Conservation (phyloP, 179 eudicot genomes). For the Camellia oleifera region DNA sequence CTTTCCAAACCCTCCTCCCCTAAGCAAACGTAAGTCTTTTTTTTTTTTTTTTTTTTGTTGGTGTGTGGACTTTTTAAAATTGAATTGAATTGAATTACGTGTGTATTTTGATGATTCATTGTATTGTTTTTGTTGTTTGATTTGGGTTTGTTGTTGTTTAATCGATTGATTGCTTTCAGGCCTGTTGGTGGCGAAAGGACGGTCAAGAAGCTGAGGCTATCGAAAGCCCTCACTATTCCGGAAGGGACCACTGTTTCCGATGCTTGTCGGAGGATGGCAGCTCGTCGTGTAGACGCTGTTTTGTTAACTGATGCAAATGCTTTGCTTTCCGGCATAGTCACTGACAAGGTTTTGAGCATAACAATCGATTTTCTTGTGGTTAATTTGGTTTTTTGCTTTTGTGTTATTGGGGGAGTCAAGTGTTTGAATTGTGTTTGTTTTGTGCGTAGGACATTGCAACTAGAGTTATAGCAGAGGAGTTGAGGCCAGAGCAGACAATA, state of each 20-base stretch:
- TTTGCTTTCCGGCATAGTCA: constrained; percentile 89
- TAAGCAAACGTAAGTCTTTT: constrained; percentile 22
- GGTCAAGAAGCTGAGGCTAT: constrained; percentile 90
- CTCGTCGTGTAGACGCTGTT: constrained; percentile 90
- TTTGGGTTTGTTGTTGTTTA: constrained; percentile 12
- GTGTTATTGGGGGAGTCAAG: not conserved
- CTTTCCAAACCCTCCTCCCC: constrained; percentile 63
- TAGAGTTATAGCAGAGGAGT: constrained; percentile 90
- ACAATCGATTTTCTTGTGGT: not conserved
- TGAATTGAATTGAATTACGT: not conserved
- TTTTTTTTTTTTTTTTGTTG: not conserved
- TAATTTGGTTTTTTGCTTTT: not conserved
- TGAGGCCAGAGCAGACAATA: constrained; percentile 83
- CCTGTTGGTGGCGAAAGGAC: constrained; percentile 78
- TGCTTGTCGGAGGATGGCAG: constrained; percentile 96
- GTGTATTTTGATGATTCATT: not conserved
- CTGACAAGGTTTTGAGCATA: constrained; percentile 64
- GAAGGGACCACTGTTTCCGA: constrained; percentile 92
- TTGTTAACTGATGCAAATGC: constrained; percentile 93
- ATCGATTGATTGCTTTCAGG: constrained; percentile 18
- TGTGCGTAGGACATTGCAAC: constrained; percentile 73
- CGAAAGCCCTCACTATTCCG: constrained; percentile 94
- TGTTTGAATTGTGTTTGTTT: not conserved
- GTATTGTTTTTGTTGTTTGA: not conserved
- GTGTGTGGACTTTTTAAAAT: not conserved